Evolutionary conservation across 441 rosid genomes (phyloP).

Genomic region (Populus hybrid): DNA sequence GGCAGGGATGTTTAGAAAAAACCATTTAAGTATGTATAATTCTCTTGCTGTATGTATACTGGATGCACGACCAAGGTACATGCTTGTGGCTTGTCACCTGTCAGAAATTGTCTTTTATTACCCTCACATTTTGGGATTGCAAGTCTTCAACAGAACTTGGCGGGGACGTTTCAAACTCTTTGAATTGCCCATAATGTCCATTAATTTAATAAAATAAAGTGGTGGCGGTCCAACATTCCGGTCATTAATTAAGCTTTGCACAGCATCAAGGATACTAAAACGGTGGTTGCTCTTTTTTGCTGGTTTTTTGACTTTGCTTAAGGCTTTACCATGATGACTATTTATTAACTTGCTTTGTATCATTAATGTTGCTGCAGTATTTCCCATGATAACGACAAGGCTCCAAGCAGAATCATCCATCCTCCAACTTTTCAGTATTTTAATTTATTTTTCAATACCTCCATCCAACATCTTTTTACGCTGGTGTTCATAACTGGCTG

Average conservation of each 20-base stretch:
- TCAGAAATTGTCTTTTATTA: background rate
- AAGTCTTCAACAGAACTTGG: background rate
- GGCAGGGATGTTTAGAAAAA: too few species aligned
- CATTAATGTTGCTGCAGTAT: slow-evolving; percentile 24
- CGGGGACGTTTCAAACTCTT: slow-evolving; percentile 20
- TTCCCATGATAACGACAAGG: slow-evolving; percentile 23
- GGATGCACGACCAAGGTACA: background rate
- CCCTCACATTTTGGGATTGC: background rate
- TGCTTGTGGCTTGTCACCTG: background rate
- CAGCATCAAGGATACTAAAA: background rate
- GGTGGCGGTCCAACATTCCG: background rate
- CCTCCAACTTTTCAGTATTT: background rate
- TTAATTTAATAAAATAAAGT: background rate
- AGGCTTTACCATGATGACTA: slow-evolving; percentile 4
- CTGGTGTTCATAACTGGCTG: background rate
- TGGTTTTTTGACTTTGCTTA: slow-evolving; percentile 33
- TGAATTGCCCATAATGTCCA: slow-evolving; percentile 9
- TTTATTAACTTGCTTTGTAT: slow-evolving; percentile 28
- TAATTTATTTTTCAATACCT: background rate
- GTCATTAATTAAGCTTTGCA: background rate
- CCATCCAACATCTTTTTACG: slow-evolving; percentile 31
- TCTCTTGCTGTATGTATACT: background rate
- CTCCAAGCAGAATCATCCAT: slow-evolving; percentile 13
- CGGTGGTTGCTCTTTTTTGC: background rate
- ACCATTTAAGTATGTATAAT: too few species aligned